Evolutionary conservation across 768 basidiomycete species (phyloP).

Genomic region (Mycena crocata): DNA sequence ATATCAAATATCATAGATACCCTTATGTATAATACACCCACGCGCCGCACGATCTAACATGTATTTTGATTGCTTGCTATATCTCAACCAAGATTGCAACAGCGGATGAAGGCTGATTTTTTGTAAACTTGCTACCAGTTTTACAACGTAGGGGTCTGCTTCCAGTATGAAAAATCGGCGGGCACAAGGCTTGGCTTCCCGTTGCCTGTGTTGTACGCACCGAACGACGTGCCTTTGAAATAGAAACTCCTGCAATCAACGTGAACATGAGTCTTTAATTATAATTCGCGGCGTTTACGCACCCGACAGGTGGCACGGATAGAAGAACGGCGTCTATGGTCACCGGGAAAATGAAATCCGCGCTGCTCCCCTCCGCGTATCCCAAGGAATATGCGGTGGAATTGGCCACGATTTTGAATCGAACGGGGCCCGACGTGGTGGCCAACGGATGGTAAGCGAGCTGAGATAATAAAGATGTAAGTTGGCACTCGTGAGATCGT

Average conservation of each 20-base stretch:
- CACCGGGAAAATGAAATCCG: conserved; percentile 39
- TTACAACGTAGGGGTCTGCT: conserved; percentile 39
- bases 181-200: conserved; percentile 48
- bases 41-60: not conserved
- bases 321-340: conserved; percentile 48
- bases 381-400: conserved; percentile 46
- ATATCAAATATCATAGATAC: not conserved
- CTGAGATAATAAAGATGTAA: conserved; percentile 18
- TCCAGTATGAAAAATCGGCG: conserved; percentile 53
- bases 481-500: not conserved
- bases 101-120: no score
- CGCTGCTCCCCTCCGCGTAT: conserved; percentile 46
- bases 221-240: conserved; percentile 53
- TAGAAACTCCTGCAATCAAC: conserved; percentile 44
- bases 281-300: conserved; percentile 5
- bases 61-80: not conserved
- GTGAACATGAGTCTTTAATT: not conserved
- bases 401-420: conserved; percentile 44
- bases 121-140: not conserved
- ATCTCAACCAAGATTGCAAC: not conserved
- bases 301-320: conserved; percentile 50
- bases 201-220: conserved; percentile 52
- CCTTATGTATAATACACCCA: not conserved
- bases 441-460: conserved; percentile 37
- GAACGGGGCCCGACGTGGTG: conserved; percentile 38